phyloP scores from a whole-genome alignment of 441 rosid species.

The Brassica balearica region DNA sequence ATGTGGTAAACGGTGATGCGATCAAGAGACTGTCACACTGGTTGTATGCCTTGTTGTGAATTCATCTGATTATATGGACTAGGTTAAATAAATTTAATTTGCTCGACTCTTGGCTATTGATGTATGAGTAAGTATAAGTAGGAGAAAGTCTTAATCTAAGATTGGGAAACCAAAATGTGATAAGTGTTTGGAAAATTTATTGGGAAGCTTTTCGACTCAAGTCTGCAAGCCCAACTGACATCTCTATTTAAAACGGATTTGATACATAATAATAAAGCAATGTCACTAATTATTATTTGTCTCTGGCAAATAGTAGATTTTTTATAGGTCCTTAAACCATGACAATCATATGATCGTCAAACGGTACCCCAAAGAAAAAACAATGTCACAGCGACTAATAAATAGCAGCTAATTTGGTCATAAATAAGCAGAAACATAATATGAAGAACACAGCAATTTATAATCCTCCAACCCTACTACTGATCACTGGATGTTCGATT shows the following conservation, averaged over 20 bases:
- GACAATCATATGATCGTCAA: constrained; percentile 12
- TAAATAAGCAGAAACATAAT: neutral
- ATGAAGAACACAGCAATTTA: constrained; percentile 1
- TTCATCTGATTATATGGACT: neutral
- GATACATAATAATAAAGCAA: neutral
- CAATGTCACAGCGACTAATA: neutral
- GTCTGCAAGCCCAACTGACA: neutral
- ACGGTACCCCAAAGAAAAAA: neutral
- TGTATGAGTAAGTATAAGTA: too few relatives aligned
- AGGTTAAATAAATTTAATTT: too few relatives aligned
- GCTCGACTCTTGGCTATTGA: too few relatives aligned
- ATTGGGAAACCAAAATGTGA: too few relatives aligned
- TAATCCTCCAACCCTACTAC: neutral
- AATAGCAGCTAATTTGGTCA: neutral
- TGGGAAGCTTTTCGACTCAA: too few relatives aligned
- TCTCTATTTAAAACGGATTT: neutral
- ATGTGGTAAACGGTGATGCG: neutral
- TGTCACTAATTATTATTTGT: neutral
- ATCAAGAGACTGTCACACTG: neutral
- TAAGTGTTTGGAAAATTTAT: too few relatives aligned
- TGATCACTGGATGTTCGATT: constrained; percentile 78
- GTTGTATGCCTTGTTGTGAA: constrained; percentile 14
- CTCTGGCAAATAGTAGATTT: neutral
- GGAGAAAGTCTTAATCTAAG: too few relatives aligned
- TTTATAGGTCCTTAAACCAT: neutral